These are phyloP conservation scores for Penicillium sclerotiorum DNA, from an alignment of 2,329 filamentous ascomycete species.

Conservation along the genomic window DNA sequence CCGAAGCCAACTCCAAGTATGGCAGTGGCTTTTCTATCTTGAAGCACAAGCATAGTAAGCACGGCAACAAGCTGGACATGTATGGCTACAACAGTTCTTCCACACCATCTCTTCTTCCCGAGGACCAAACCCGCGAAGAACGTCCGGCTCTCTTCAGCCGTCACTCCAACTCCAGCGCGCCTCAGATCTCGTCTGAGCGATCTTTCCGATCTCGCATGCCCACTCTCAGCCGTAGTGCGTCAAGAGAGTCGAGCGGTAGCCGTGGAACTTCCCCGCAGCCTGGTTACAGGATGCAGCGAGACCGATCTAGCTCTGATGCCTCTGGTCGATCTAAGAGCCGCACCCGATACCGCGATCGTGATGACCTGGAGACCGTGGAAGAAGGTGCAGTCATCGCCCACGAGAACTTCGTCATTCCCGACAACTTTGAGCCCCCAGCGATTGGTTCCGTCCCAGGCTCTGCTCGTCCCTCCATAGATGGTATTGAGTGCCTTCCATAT, in stretches of 20 bases:
- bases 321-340: constrained; percentile 59
- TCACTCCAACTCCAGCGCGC: constrained; percentile 43
- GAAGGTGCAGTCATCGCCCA: constrained; percentile 45
- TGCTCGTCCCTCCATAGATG: constrained; percentile 42
- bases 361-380: constrained; percentile 56
- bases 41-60: constrained; percentile 45
- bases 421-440: constrained; percentile 28
- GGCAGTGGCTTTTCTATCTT: constrained; percentile 50
- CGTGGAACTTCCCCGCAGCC: constrained; percentile 42
- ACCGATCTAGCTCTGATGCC: constrained; percentile 59
- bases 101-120: constrained; percentile 37
- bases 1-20: constrained; percentile 35
- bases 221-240: constrained; percentile 38
- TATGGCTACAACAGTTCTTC: constrained; percentile 45
- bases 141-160: constrained; percentile 33
- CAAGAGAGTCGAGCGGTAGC: constrained; percentile 38
- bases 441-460: constrained; percentile 35
- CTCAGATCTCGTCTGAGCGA: constrained; percentile 35
- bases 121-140: constrained; percentile 41
- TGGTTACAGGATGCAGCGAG: constrained; percentile 45
- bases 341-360: constrained; percentile 54
- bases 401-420: constrained; percentile 28
- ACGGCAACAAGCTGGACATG: constrained; percentile 35
- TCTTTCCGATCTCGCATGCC: constrained; percentile 32
- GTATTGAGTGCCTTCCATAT: constrained; percentile 27